phyloP scores from a whole-genome alignment of 805 yeast genomes.

The Pichia membranifaciens region DNA sequence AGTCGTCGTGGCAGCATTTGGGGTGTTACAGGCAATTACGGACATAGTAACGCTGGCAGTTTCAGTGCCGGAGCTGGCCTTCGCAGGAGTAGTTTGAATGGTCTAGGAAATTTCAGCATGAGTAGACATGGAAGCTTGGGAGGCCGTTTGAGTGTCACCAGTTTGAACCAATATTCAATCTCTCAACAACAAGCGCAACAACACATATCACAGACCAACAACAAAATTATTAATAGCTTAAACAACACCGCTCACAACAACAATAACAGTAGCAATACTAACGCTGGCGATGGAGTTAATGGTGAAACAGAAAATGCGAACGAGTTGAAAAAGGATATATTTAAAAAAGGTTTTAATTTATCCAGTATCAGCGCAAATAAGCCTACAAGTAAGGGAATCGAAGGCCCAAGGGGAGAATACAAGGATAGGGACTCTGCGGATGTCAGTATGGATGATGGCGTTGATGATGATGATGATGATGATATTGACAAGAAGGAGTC shows the following conservation, averaged over 20 bases:
- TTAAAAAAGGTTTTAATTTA: conserved; percentile 27
- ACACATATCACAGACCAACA: not conserved
- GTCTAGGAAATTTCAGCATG: conserved; percentile 2
- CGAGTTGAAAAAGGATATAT: conserved; percentile 17
- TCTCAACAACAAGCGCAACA: conserved; percentile 1
- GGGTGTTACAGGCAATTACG: conserved; percentile 2
- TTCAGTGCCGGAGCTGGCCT: conserved; percentile 1
- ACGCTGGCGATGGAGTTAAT: not conserved
- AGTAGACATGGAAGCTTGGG: conserved; percentile 11
- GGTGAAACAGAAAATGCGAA: not conserved
- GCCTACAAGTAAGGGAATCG: not conserved
- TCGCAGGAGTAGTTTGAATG: conserved; percentile 9
- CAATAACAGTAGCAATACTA: not conserved
- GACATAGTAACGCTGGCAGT: conserved; percentile 1
- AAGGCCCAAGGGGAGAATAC: conserved; percentile 5
- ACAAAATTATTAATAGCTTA: not conserved
- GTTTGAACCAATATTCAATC: conserved; percentile 15
- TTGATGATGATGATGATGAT: not conserved
- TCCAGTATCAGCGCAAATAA: conserved; percentile 1
- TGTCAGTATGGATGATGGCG: not conserved
- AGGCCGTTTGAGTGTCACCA: conserved; percentile 11
- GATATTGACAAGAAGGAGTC: not conserved
- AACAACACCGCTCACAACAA: not conserved
- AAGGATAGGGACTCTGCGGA: conserved; percentile 1
- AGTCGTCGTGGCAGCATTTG: conserved; percentile 14